These are phyloP conservation scores for Prunus fruticosa DNA, from an alignment of 306 rosid genomes.

Conservation along the genomic window DNA sequence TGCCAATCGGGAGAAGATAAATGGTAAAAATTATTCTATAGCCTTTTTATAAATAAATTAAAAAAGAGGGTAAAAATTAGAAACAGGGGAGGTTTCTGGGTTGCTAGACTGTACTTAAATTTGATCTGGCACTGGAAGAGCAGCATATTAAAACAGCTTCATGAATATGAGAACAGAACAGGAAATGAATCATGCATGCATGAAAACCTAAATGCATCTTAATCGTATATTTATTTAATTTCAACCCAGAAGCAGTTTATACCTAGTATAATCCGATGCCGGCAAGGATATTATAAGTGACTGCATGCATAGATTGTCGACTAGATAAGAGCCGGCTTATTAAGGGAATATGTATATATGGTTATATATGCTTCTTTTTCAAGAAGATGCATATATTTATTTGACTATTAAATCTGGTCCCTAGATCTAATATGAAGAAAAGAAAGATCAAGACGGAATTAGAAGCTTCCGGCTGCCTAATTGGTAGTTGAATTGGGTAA, in stretches of 20 bases:
- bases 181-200: neutral
- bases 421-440: neutral
- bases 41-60: too few species aligned
- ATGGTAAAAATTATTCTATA: neutral
- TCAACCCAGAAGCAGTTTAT: neutral
- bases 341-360: neutral
- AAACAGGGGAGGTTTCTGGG: too few species aligned
- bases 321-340: conserved; percentile 7
- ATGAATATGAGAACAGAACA: too few species aligned
- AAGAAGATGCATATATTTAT: neutral
- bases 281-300: neutral
- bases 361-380: neutral
- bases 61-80: neutral
- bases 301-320: neutral
- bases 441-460: neutral
- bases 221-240: neutral
- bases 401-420: neutral
- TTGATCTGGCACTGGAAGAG: too few species aligned
- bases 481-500: neutral
- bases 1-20: too few species aligned
- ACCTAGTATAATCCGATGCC: conserved; percentile 4
- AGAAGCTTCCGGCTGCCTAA: neutral
- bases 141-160: too few species aligned
- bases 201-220: neutral
- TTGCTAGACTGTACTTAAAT: too few species aligned